These are phyloP conservation scores for Orychophragmus violaceus DNA, from an alignment of 345 rosid species.

Conservation along the genomic window DNA sequence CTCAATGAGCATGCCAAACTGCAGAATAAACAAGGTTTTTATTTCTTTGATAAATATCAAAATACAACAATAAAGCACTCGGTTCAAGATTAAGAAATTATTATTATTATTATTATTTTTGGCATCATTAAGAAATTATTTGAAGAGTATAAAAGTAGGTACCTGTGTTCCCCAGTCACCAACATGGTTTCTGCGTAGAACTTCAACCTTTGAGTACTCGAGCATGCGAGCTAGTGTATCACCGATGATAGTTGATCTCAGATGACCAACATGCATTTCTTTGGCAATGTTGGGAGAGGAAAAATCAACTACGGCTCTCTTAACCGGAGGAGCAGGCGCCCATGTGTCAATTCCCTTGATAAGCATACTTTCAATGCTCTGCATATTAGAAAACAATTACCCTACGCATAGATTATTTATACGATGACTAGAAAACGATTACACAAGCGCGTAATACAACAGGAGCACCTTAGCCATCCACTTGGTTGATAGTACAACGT, in stretches of 20 bases:
- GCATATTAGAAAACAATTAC: constrained; percentile 25
- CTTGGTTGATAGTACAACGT: constrained; percentile 54
- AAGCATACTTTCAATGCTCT: constrained; percentile 85
- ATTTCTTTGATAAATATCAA: background rate
- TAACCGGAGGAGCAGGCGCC: constrained; percentile 62
- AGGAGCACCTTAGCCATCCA: constrained; percentile 85
- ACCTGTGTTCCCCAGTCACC: constrained; percentile 99
- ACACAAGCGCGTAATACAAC: too few relatives aligned
- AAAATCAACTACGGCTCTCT: constrained; percentile 91
- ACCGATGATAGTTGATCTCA: constrained; percentile 93
- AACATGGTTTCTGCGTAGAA: constrained; percentile 95
- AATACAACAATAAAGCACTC: background rate
- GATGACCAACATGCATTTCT: constrained; percentile 99
- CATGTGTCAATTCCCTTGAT: constrained; percentile 71
- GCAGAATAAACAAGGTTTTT: constrained; percentile 24
- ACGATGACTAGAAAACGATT: background rate
- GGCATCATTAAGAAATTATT: background rate
- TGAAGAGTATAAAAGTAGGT: constrained; percentile 15
- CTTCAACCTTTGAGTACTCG: constrained; percentile 81
- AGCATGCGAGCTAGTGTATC: constrained; percentile 94
- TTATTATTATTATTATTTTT: too few relatives aligned
- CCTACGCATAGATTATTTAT: background rate
- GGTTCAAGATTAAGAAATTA: too few relatives aligned
- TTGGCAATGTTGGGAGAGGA: constrained; percentile 98
- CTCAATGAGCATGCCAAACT: constrained; percentile 99